Percentiles rank a stretch among this genome's conserved stretches.
phyloP scores from a whole-genome alignment of 805 yeast species.

The Starmerella bacillaris region DNA sequence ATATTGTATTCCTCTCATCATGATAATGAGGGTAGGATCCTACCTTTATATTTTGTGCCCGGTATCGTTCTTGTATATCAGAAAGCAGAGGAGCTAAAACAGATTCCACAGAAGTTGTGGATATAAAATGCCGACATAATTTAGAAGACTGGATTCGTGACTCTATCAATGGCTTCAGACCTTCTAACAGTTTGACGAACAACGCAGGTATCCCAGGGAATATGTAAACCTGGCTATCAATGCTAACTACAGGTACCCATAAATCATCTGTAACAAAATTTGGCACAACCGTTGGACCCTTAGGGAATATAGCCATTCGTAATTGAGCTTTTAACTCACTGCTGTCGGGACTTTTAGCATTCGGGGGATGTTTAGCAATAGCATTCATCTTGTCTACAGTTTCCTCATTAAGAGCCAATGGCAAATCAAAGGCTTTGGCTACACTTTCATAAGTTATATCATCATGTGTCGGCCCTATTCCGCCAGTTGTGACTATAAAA shows the following conservation, averaged over 20 bases:
- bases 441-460: constrained; percentile 67
- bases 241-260: constrained; percentile 73
- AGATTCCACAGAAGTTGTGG: constrained; percentile 44
- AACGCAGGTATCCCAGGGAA: constrained; percentile 75
- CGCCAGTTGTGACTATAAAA: constrained; percentile 53
- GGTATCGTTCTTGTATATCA: constrained; percentile 31
- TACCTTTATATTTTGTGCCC: constrained; percentile 36
- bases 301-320: constrained; percentile 68
- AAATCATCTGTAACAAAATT: constrained; percentile 32
- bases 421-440: constrained; percentile 44
- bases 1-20: constrained; percentile 47
- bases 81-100: constrained; percentile 48
- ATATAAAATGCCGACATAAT: constrained; percentile 31
- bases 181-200: constrained; percentile 37
- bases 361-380: constrained; percentile 19
- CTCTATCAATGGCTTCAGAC: constrained; percentile 26
- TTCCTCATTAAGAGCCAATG: constrained; percentile 34
- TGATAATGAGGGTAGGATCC: constrained; percentile 75
- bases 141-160: constrained; percentile 26
- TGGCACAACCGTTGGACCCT: constrained; percentile 22
- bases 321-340: constrained; percentile 43
- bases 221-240: constrained; percentile 47
- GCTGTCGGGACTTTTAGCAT: constrained; percentile 6
- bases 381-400: constrained; percentile 43
- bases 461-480: constrained; percentile 79